Evolutionary conservation across 352 stramenopile genomes (phyloP).

Genomic region (Bremia lactucae): DNA sequence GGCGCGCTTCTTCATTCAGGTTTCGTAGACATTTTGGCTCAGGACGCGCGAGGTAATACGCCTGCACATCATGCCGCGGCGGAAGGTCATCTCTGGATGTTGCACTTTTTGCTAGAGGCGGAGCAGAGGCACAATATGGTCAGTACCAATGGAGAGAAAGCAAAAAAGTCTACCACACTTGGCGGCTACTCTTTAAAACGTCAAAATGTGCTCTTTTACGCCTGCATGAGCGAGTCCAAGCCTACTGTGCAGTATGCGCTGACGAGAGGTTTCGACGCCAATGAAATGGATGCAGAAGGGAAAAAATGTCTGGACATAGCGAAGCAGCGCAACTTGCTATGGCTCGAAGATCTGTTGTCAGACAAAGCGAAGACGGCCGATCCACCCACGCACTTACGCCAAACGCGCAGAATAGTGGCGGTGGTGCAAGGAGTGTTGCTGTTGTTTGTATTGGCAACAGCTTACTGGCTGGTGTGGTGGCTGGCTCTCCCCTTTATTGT

Average conservation of each 20-base stretch:
- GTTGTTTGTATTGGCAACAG: constrained; percentile 43
- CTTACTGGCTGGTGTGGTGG: constrained; percentile 65
- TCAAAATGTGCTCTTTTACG: constrained; percentile 45
- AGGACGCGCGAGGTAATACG: constrained; percentile 56
- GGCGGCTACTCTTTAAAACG: constrained; percentile 27
- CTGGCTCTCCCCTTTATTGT: constrained; percentile 49
- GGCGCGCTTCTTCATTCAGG: constrained; percentile 46
- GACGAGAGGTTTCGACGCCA: constrained; percentile 39
- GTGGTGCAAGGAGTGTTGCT: constrained; percentile 39
- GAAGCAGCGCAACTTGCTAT: constrained; percentile 26
- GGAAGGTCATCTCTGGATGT: constrained; percentile 58
- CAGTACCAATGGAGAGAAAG: constrained; percentile 9
- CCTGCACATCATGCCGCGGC: constrained; percentile 56
- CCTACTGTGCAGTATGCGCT: constrained; percentile 62
- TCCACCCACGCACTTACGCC: constrained; percentile 36
- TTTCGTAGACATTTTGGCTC: constrained; percentile 32
- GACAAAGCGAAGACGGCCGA: constrained; percentile 27
- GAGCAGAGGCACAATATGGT: constrained; percentile 20
- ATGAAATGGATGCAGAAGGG: constrained; percentile 32
- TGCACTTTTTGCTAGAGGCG: constrained; percentile 61
- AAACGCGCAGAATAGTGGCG: constrained; percentile 39
- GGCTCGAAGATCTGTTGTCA: constrained; percentile 39
- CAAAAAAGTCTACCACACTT: constrained; percentile 10
- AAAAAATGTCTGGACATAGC: constrained; percentile 34
- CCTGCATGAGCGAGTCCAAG: constrained; percentile 49